Evolutionary conservation across 306 rosid species (phyloP).

Genomic region (Senna tora): DNA sequence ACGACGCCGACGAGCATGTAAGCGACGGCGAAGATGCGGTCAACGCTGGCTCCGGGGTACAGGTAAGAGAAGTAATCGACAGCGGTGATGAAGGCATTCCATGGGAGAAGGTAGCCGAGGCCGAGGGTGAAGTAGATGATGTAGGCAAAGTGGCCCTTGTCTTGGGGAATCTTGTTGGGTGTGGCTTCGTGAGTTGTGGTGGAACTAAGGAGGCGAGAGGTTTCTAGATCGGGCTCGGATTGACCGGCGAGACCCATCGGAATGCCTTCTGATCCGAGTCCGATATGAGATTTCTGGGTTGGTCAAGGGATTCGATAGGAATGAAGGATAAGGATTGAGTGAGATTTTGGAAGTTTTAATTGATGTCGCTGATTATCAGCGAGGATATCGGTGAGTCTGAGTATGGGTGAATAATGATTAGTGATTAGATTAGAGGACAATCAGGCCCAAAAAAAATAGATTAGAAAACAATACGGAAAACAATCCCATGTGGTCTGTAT

Average conservation of each 20-base stretch:
- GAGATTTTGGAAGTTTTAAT: background rate
- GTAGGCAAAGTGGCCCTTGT: constrained; percentile 64
- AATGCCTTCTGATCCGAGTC: background rate
- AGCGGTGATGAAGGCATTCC: constrained; percentile 96
- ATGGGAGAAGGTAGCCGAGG: constrained; percentile 81
- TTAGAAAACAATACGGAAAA: no score
- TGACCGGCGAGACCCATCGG: constrained; percentile 36
- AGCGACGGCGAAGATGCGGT: constrained; percentile 77
- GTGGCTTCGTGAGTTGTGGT: background rate
- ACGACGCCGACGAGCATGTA: constrained; percentile 63
- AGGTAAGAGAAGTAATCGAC: constrained; percentile 84
- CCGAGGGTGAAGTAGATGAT: constrained; percentile 76
- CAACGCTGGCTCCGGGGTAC: constrained; percentile 81
- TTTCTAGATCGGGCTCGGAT: background rate
- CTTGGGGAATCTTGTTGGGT: constrained; percentile 48
- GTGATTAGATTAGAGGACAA: no score
- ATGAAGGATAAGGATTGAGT: background rate
- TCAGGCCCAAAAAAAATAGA: no score
- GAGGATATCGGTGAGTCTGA: no score
- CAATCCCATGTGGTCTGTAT: background rate
- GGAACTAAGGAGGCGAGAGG: constrained; percentile 40
- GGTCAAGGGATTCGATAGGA: background rate
- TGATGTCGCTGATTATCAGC: background rate
- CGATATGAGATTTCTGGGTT: background rate
- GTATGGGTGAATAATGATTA: no score